Evolutionary conservation across 257 asterid species (phyloP).

Genomic region (Solanum peruvianum): DNA sequence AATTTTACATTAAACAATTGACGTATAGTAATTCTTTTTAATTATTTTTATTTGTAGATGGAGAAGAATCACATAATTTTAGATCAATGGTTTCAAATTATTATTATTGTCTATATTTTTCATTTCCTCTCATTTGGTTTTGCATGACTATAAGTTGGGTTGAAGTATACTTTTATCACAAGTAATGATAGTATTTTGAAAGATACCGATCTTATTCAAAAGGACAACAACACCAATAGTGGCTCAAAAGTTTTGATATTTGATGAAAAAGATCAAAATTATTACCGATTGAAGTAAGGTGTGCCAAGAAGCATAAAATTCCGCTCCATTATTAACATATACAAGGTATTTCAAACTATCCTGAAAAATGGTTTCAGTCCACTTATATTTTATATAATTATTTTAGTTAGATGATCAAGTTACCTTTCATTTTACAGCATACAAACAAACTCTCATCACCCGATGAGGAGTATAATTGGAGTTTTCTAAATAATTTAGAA

Average conservation of each 20-base stretch:
- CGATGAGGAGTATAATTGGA: neutral
- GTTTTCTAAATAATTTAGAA: neutral
- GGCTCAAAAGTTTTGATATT: neutral
- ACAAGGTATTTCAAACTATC: neutral
- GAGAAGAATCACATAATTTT: neutral
- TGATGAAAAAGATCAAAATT: neutral
- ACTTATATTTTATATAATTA: no score
- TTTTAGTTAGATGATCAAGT: no score
- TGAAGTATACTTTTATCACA: no score
- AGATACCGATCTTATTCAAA: no score
- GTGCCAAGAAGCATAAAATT: neutral
- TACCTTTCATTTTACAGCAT: neutral
- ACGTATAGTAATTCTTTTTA: neutral
- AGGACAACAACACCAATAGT: no score
- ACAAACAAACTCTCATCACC: neutral
- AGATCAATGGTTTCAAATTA: neutral
- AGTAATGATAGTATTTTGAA: no score
- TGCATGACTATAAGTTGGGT: no score
- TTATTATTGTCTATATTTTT: neutral
- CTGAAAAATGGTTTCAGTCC: no score
- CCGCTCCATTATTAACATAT: neutral
- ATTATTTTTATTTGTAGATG: neutral
- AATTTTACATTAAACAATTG: neutral
- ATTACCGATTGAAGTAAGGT: neutral
- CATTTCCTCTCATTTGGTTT: no score